Conservation (phyloP, 2,329 filamentous ascomycete genomes). For the Venturia nashicola region DNA sequence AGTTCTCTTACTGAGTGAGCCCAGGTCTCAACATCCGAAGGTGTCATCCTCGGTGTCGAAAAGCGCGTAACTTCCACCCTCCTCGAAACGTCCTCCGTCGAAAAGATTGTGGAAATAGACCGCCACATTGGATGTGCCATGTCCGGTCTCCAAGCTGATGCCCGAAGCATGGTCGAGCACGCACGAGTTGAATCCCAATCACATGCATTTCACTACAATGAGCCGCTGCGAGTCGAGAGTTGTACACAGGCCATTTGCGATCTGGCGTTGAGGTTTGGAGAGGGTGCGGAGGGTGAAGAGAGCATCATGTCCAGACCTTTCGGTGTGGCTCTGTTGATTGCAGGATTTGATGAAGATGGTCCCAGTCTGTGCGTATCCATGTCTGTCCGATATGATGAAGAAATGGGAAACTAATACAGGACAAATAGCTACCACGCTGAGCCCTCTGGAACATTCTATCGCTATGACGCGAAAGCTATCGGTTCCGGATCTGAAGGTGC, state of each 20-base stretch:
- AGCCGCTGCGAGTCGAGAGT: constrained; percentile 88
- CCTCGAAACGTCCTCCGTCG: constrained; percentile 92
- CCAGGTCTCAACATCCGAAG: constrained; percentile 78
- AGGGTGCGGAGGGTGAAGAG: constrained; percentile 94
- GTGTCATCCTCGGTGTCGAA: constrained; percentile 93
- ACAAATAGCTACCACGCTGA: constrained; percentile 74
- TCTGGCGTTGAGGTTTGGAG: constrained; percentile 86
- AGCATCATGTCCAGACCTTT: constrained; percentile 98
- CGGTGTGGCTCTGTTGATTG: constrained; percentile 90
- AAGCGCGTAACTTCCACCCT: constrained; percentile 97
- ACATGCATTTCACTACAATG: constrained; percentile 96
- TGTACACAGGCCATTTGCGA: constrained; percentile 99
- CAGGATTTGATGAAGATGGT: constrained; percentile 93
- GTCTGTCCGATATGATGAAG: not conserved
- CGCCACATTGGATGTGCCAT: constrained; percentile 98
- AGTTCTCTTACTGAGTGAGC: constrained; percentile 15
- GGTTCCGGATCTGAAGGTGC: constrained; percentile 94
- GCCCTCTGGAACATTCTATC: constrained; percentile 95
- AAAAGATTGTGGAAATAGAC: constrained; percentile 99
- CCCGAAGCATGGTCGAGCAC: constrained; percentile 95
- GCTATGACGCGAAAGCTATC: constrained; percentile 98
- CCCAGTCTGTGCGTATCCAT: constrained; percentile 58
- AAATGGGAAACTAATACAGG: not conserved
- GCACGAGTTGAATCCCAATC: constrained; percentile 95
- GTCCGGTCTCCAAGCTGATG: constrained; percentile 94